Conservation (phyloP, 495 filamentous ascomycete species). For the Talaromyces proteolyticus region DNA sequence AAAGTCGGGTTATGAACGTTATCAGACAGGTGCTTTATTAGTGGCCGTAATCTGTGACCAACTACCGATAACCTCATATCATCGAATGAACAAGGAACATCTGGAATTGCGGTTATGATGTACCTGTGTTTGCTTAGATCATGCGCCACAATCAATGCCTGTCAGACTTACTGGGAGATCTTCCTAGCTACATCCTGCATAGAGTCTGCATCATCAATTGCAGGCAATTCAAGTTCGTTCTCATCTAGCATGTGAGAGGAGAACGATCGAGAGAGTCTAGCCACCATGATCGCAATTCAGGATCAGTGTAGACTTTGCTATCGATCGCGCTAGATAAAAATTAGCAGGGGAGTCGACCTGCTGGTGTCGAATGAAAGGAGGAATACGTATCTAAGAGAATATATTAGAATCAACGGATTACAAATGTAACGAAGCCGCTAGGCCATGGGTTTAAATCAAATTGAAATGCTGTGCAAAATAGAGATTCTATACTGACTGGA, state of each 20-base stretch:
- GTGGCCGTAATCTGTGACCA: conserved; percentile 54
- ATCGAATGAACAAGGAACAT: conserved; percentile 69
- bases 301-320: too few species aligned
- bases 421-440: too few species aligned
- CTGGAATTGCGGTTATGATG: conserved; percentile 55
- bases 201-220: conserved; percentile 56
- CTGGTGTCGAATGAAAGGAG: too few species aligned
- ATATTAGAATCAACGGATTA: too few species aligned
- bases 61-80: conserved; percentile 64
- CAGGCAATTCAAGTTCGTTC: conserved; percentile 42
- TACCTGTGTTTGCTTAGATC: conserved; percentile 41
- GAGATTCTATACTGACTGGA: too few species aligned
- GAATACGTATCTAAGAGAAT: too few species aligned
- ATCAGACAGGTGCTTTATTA: conserved; percentile 60
- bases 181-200: conserved; percentile 64
- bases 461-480: too few species aligned
- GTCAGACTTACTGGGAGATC: conserved; percentile 51
- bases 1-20: conserved; percentile 67
- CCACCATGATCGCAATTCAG: not conserved
- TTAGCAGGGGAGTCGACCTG: too few species aligned
- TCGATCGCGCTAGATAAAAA: too few species aligned
- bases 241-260: conserved; percentile 12
- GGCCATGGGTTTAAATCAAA: too few species aligned
- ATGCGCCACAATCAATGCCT: not conserved
- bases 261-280: conserved; percentile 7